A percentile compares a stretch with the other conserved stretches of the same genome.
These are phyloP conservation scores for Irpex sp. DNA, from an alignment of 1,284 basidiomycete genomes.

Conservation along the genomic window DNA sequence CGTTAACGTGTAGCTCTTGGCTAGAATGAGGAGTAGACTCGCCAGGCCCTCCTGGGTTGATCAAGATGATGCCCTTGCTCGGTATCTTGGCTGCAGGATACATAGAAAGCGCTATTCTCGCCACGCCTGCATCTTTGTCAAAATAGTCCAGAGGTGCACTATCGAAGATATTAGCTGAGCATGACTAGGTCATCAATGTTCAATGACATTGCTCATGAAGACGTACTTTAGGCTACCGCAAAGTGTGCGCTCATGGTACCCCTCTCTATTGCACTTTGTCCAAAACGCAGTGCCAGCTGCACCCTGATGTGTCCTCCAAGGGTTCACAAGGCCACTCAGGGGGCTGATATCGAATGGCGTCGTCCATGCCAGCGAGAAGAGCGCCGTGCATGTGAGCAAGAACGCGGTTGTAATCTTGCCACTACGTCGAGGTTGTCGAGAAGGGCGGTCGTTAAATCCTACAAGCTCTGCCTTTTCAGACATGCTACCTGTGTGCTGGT, in stretches of 20 bases:
- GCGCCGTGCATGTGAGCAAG: neutral
- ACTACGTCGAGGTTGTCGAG: neutral
- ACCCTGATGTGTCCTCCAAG: neutral
- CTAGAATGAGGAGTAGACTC: neutral
- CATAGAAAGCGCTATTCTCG: constrained; percentile 20
- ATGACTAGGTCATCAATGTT: too few relatives aligned
- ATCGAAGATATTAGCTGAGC: neutral
- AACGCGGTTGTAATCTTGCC: neutral
- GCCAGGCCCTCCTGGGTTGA: constrained; percentile 25
- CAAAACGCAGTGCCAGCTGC: neutral
- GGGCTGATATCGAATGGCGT: neutral
- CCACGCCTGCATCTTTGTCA: constrained; percentile 19
- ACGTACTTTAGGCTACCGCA: neutral
- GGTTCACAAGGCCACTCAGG: neutral
- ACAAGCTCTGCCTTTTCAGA: neutral
- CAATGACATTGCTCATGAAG: too few relatives aligned
- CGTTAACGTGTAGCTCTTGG: neutral
- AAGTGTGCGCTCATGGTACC: neutral
- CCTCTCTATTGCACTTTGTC: neutral
- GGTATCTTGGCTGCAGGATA: constrained; percentile 18
- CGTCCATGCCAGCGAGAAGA: neutral
- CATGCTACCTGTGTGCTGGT: neutral
- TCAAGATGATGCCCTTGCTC: constrained; percentile 21
- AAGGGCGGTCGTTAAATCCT: neutral
- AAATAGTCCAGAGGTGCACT: constrained; percentile 26